Conservation (phyloP, 306 rosid species). For the Prunus fruticosa region DNA sequence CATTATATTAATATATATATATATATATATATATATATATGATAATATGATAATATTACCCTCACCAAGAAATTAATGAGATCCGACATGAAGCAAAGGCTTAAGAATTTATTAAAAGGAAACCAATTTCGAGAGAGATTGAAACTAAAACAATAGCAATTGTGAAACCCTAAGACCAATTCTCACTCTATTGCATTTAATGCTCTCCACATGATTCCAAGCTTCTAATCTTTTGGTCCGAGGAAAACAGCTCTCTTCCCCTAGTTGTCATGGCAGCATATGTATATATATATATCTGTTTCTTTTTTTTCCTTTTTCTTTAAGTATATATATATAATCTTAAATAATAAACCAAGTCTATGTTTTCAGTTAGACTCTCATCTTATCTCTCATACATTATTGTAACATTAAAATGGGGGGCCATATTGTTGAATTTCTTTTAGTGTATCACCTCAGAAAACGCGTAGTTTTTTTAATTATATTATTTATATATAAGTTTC, state of each 20-base stretch:
- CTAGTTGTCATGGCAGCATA: slow-evolving; percentile 22
- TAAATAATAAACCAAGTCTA: slow-evolving; percentile 34
- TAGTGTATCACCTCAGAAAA: slow-evolving; percentile 29
- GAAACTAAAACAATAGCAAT: slow-evolving; percentile 34
- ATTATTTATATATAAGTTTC: neutral
- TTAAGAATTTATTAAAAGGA: slow-evolving; percentile 36
- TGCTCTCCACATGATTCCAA: slow-evolving; percentile 72
- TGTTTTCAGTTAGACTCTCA: slow-evolving; percentile 20
- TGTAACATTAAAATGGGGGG: slow-evolving; percentile 19
- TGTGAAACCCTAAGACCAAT: slow-evolving; percentile 50
- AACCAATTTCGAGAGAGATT: slow-evolving; percentile 42
- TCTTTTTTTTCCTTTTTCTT: neutral
- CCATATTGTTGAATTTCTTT: slow-evolving; percentile 28
- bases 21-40: neutral
- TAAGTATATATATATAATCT: neutral
- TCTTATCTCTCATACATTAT: neutral
- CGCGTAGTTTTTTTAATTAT: slow-evolving; percentile 1
- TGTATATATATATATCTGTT: neutral
- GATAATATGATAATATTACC: slow-evolving; percentile 6
- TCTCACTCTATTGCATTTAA: slow-evolving; percentile 50
- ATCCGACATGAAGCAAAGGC: slow-evolving; percentile 52
- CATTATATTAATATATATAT: neutral
- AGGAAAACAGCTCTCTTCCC: slow-evolving; percentile 46
- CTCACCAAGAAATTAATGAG: slow-evolving; percentile 35
- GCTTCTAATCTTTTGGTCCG: slow-evolving; percentile 52